Conservation (phyloP, 2,329 filamentous ascomycete genomes). For the Neopestalotiopsis rosae region DNA sequence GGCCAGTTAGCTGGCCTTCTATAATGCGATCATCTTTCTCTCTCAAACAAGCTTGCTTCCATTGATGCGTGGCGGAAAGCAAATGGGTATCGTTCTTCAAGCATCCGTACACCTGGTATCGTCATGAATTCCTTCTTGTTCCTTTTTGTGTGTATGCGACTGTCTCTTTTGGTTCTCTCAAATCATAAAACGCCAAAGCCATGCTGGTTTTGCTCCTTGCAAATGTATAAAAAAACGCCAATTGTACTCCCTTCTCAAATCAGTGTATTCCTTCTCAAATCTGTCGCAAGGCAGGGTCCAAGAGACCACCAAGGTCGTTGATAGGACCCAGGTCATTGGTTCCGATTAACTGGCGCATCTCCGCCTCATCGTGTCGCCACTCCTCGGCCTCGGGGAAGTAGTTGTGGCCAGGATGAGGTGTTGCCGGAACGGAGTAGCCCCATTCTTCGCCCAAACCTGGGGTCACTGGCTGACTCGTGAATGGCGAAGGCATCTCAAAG, state of each 20-base stretch:
- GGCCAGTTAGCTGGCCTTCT: background rate
- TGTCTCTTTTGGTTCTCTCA: conserved; percentile 2
- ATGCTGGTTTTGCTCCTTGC: background rate
- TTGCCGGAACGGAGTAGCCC: conserved; percentile 5
- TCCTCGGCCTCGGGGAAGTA: conserved; percentile 34
- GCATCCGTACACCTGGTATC: background rate
- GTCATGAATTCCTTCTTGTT: background rate
- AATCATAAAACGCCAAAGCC: conserved; percentile 11
- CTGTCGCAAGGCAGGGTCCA: conserved; percentile 30
- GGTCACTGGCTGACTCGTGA: conserved; percentile 5
- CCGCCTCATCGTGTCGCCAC: conserved; percentile 50
- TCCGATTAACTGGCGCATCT: conserved; percentile 45
- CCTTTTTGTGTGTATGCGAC: background rate
- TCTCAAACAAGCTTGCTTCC: background rate
- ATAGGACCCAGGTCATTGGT: conserved; percentile 24
- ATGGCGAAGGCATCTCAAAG: conserved; percentile 11
- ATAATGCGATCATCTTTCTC: background rate
- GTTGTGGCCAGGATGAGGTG: conserved; percentile 32
- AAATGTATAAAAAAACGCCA: background rate
- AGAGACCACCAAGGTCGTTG: conserved; percentile 27
- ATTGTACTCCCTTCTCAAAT: background rate
- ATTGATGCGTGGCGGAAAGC: background rate
- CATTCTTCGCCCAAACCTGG: conserved; percentile 13
- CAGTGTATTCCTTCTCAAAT: background rate
- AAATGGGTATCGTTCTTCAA: background rate